A percentile compares a stretch with the other conserved stretches of the same genome.
Conservation (phyloP, 495 filamentous ascomycete genomes). For the Rostrohypoxylon terebratum region DNA sequence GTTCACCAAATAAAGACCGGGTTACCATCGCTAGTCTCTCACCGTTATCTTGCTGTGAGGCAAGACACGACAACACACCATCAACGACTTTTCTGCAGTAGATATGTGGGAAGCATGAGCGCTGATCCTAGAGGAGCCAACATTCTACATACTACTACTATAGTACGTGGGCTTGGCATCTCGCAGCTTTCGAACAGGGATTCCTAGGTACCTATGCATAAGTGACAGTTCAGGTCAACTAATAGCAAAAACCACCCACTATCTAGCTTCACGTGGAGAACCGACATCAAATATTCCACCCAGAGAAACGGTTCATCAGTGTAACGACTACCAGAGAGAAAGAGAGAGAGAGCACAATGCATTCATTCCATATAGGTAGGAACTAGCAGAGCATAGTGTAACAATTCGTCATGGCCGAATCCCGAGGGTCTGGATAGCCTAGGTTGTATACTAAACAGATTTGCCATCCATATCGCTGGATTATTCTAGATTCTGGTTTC, state of each 20-base stretch:
- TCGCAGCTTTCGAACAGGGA: conserved; percentile 34
- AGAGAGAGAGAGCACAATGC: conserved; percentile 22
- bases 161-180: conserved; percentile 31
- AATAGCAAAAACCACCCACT: conserved; percentile 30
- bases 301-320: conserved; percentile 30
- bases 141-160: too few species aligned
- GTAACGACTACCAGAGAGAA: conserved; percentile 23
- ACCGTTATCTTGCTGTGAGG: conserved; percentile 18
- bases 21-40: background rate
- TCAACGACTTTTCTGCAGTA: conserved; percentile 26
- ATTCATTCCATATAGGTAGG: conserved; percentile 31
- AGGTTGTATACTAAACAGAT: conserved; percentile 21
- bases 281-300: conserved; percentile 29
- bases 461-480: conserved; percentile 23
- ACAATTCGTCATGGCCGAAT: conserved; percentile 18
- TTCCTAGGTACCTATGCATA: conserved; percentile 30
- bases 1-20: background rate
- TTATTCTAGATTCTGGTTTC: conserved; percentile 6
- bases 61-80: conserved; percentile 26
- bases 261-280: conserved; percentile 30
- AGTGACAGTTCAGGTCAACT: conserved; percentile 21
- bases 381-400: conserved; percentile 22
- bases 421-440: conserved; percentile 40
- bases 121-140: conserved; percentile 38
- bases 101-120: conserved; percentile 20